Conservation (phyloP, 805 yeast species). For the Sugiyamaella qingdaonensis region DNA sequence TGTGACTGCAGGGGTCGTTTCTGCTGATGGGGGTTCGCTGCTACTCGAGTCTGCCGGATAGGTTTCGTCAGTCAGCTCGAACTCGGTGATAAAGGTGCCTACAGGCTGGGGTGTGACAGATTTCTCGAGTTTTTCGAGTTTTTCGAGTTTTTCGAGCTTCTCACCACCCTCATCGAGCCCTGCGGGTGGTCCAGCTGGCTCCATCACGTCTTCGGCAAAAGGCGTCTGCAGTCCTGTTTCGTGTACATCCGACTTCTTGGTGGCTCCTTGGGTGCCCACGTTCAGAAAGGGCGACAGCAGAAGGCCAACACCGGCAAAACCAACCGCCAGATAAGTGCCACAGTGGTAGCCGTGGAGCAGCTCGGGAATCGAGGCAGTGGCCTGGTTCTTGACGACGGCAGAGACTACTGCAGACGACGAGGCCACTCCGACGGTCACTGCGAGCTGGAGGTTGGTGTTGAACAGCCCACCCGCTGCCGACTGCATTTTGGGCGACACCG, state of each 20-base stretch:
- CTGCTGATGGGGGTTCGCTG: too few species aligned
- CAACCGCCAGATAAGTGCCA: slow-evolving; percentile 39
- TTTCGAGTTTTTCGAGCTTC: too few species aligned
- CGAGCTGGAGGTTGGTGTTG: slow-evolving; percentile 41
- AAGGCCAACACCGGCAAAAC: slow-evolving; percentile 30
- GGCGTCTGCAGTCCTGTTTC: neutral
- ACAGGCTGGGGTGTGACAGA: too few species aligned
- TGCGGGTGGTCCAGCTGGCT: too few species aligned
- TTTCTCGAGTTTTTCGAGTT: too few species aligned
- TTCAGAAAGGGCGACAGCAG: slow-evolving; percentile 31
- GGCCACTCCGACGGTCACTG: slow-evolving; percentile 42
- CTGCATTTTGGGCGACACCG: slow-evolving; percentile 39
- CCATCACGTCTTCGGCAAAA: too few species aligned
- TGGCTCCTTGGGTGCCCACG: slow-evolving; percentile 30
- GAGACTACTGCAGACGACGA: slow-evolving; percentile 36
- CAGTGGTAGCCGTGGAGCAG: slow-evolving; percentile 36
- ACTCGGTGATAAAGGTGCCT: too few species aligned
- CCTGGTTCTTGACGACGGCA: slow-evolving; percentile 13
- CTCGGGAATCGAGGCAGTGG: slow-evolving; percentile 11
- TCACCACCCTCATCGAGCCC: too few species aligned
- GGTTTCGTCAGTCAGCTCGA: too few species aligned
- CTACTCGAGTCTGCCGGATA: too few species aligned
- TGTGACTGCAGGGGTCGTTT: too few species aligned
- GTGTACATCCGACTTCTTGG: neutral
- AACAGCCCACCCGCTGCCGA: slow-evolving; percentile 49